Base-by-base conservation (phyloP, 2,329 filamentous ascomycete species). In the Penicillium hesseltinei region DNA sequence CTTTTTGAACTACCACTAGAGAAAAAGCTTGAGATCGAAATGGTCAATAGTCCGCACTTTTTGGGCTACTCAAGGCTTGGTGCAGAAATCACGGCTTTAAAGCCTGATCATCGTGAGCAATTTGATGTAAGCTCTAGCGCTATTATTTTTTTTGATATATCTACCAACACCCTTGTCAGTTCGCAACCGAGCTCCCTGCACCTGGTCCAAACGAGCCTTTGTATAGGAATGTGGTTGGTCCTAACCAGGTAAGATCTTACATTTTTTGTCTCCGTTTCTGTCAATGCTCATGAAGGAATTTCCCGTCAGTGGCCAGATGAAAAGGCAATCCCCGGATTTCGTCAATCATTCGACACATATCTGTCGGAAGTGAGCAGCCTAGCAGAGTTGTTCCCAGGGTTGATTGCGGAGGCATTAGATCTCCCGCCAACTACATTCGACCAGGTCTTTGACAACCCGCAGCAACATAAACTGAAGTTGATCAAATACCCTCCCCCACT, bases 21-120 rank as follows among this genome's bases (percentile, higher is more conserved):
- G 54, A 78, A 77, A 60, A 81, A 81, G 60, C 71, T 80, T 56
- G 73, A 80, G 39, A 79, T 81, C 2, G 78, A 77, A 61, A 82
- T 75, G 72, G 66, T 74, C 15, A 71, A 75, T 40, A 74, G 70
- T 54, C 71, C 69, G 31, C 72, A 75, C 51, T 75, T 75, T 27
- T 62, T 75, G 17, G 73, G 73, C 17, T 75, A 75, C 54, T 71
- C 71, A 3, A 65, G 66, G 33, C 65, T 75, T 1, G 71, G 71
- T 3, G 67, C 70, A 3, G 72, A 74, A 50, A 69, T 72, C 5
- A 75, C 72, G 0, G 70, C 71, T 0, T 58, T 68, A 4, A 71
- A 68, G 35, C 52, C 59, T n/a, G 72, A 75, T 51, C 62, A 71
- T 51, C 70, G 72, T 4, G 72, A 75, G 45, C 72, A 74, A 44